Evolutionary conservation across 306 rosid species (phyloP).

Genomic region (Lathyrus sativus): DNA sequence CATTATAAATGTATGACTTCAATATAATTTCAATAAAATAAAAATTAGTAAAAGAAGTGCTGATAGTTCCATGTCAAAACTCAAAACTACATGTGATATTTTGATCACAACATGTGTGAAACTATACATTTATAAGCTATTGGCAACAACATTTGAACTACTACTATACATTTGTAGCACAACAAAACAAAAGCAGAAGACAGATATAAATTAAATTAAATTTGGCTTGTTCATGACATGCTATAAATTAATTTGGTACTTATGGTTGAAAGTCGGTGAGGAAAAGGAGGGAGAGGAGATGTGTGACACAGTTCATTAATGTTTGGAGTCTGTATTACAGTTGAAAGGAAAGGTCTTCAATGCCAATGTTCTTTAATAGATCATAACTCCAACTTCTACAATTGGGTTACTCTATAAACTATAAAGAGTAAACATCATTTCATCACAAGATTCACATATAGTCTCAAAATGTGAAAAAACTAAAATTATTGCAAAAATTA

Average conservation of each 20-base stretch:
- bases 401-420: slow-evolving; percentile 55
- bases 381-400: slow-evolving; percentile 77
- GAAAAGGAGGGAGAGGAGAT: slow-evolving; percentile 35
- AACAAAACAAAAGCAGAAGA: slow-evolving; percentile 3
- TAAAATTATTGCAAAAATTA: background rate
- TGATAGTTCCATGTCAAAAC: background rate
- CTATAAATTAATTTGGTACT: slow-evolving; percentile 43
- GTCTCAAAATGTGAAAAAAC: background rate
- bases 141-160: background rate
- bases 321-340: slow-evolving; percentile 59
- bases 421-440: slow-evolving; percentile 23
- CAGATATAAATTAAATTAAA: slow-evolving; percentile 18
- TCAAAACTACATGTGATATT: background rate
- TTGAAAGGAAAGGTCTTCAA: slow-evolving; percentile 72
- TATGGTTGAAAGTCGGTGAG: slow-evolving; percentile 69
- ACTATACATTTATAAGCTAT: slow-evolving; percentile 8
- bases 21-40: too few species aligned
- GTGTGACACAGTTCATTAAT: slow-evolving; percentile 55
- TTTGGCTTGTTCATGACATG: slow-evolving; percentile 20
- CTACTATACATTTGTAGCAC: slow-evolving; percentile 4
- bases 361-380: slow-evolving; percentile 53
- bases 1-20: too few species aligned
- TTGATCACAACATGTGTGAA: slow-evolving; percentile 16
- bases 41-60: too few species aligned
- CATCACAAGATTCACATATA: background rate